Base-by-base conservation (phyloP, 176 grass and related monocot species). In the Juncus effusus region DNA sequence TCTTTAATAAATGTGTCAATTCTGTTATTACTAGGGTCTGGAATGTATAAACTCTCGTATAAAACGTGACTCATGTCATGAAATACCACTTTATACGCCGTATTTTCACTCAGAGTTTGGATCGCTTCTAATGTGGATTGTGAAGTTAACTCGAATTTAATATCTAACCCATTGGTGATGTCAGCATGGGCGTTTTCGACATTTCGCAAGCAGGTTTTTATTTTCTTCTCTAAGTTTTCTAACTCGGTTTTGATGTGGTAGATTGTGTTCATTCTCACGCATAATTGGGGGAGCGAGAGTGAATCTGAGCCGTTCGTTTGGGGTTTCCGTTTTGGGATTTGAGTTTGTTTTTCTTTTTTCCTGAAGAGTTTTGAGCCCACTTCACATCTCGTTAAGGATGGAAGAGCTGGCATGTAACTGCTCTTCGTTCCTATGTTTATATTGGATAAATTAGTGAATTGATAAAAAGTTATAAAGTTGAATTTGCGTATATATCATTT, bases 221-320 rank as follows among this genome's bases (percentile, higher is more conserved):
- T 89, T 62, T 92, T 97, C 81, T 97, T 97, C 64, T 97, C 88
- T 37, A 97, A 54, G 61, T 84, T 97, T 56, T 97, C 94, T 7
- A 92, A 72, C 47, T 97, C 94, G 9, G 67, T 74, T 59, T 85
- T 76, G 44, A 97, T 77, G 75, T 84, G 84, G 62, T 97, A 86
- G 38, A 97, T 80, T 1, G 88, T 84, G 81, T 92, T 97, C 80
- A 97, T 68, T 38, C 94, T 85, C 58, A 91, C 88, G 59, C 94
- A 97, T 2, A 97, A 77, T 62, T 97, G 94, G 70, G 82, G 75
- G 64, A 97, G 77, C 42, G 74, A 74, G 62, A 92, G 77, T 13
- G 77, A 51, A 84, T 82, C 80, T 77, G 35, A 60, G 62, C 82
- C 83, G 77, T 97, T 89, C 28, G 72, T 59, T 59, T 92, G 94